phyloP scores from a whole-genome alignment of 78 protist genomes.

The Andalucia godoyi region DNA sequence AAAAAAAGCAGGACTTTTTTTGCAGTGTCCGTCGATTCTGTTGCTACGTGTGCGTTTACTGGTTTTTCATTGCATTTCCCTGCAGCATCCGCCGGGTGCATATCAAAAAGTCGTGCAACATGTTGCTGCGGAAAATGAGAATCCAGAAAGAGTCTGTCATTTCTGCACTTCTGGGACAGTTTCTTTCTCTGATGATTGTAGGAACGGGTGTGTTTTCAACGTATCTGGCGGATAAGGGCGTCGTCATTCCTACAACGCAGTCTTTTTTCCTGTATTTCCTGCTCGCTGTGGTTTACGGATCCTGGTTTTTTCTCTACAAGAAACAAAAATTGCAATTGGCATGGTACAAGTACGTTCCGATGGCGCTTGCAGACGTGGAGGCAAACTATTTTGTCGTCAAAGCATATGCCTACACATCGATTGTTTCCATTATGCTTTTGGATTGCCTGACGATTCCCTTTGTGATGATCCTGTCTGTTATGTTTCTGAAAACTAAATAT shows the following conservation, averaged over 20 bases:
- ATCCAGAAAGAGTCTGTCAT: no score
- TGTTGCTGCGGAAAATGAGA: no score
- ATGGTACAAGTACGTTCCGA: not conserved
- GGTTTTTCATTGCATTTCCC: no score
- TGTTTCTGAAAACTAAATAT: not conserved
- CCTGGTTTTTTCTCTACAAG: not conserved
- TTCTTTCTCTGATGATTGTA: no score
- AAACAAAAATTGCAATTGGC: not conserved
- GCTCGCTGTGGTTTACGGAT: not conserved
- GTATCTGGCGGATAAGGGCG: not conserved
- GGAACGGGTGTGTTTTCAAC: not conserved
- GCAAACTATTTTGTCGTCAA: conserved; percentile 4
- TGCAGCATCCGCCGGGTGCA: no score
- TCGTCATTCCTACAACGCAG: not conserved
- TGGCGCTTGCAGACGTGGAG: conserved; percentile 11
- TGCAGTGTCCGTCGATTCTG: no score
- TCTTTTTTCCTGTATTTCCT: not conserved
- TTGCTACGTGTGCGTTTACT: no score
- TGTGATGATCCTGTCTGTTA: not conserved
- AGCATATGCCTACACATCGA: conserved; percentile 16
- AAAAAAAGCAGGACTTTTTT: no score
- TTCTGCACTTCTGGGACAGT: no score
- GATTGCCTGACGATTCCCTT: conserved; percentile 2
- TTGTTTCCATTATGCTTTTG: not conserved
- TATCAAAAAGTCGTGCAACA: no score